Conservation (phyloP, 352 stramenopile genomes). For the Pythium vanterpoolii region DNA sequence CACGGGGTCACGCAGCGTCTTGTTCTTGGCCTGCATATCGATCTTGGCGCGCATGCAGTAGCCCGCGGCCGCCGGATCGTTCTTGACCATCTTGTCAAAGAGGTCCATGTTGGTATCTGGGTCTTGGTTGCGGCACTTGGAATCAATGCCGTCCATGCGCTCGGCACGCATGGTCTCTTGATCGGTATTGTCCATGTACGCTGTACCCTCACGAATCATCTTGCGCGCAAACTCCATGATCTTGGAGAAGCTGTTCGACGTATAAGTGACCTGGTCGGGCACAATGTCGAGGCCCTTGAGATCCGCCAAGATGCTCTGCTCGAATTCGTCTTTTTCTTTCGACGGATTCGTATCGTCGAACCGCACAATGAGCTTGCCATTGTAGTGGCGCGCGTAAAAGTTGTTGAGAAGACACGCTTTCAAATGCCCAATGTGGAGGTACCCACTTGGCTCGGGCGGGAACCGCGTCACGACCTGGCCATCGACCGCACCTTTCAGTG, state of each 20-base stretch:
- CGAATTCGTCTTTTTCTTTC: slow-evolving; percentile 99
- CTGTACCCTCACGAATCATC: slow-evolving; percentile 94
- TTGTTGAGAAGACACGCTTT: slow-evolving; percentile 99
- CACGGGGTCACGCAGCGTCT: slow-evolving; percentile 85
- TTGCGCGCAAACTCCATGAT: slow-evolving; percentile 93
- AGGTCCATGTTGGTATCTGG: slow-evolving; percentile 87
- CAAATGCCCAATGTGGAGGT: slow-evolving; percentile 99
- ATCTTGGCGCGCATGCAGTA: slow-evolving; percentile 93
- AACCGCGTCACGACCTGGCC: slow-evolving; percentile 98
- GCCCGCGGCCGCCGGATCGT: slow-evolving; percentile 71
- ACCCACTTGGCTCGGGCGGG: slow-evolving; percentile 97
- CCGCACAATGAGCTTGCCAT: slow-evolving; percentile 97
- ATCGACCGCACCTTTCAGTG: slow-evolving; percentile 92
- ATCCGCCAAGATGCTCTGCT: slow-evolving; percentile 93
- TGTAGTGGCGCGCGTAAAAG: slow-evolving; percentile 98
- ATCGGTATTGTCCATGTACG: slow-evolving; percentile 99
- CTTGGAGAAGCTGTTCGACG: slow-evolving; percentile 96
- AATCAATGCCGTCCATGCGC: slow-evolving; percentile 92
- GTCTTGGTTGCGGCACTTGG: slow-evolving; percentile 87
- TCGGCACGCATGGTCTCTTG: slow-evolving; percentile 97
- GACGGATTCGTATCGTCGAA: slow-evolving; percentile 99
- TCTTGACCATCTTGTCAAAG: slow-evolving; percentile 96
- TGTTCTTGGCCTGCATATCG: slow-evolving; percentile 92
- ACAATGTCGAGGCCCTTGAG: slow-evolving; percentile 83
- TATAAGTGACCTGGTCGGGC: slow-evolving; percentile 92